These are phyloP conservation scores for Panus rudis DNA, from an alignment of 768 basidiomycete species.

Conservation along the genomic window DNA sequence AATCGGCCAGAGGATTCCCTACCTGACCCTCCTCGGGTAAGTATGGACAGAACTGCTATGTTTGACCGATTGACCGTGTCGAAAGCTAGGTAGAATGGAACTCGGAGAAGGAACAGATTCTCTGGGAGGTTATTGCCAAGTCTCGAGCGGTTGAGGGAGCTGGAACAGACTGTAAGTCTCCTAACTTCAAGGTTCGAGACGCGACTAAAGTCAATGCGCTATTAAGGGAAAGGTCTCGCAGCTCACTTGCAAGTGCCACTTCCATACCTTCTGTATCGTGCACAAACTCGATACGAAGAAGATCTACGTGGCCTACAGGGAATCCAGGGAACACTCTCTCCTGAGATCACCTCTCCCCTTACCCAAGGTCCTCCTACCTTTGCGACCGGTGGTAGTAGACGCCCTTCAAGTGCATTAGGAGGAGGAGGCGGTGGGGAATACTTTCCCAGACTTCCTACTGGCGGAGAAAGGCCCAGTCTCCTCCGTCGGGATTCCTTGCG, in stretches of 20 bases:
- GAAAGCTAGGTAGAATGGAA: conserved; percentile 73
- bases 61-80: conserved; percentile 1
- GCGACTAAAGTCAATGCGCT: not conserved
- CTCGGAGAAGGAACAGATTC: conserved; percentile 71
- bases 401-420: conserved; percentile 7
- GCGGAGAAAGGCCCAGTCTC: conserved; percentile 7
- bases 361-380: conserved; percentile 1
- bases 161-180: conserved; percentile 69
- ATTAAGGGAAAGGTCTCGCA: conserved; percentile 75
- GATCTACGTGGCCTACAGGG: conserved; percentile 75
- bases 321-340: conserved; percentile 55
- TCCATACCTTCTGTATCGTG: conserved; percentile 79
- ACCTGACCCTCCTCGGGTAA: conserved; percentile 62
- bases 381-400: conserved; percentile 6
- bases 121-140: conserved; percentile 83
- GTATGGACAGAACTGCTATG: conserved; percentile 19
- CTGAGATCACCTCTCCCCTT: conserved; percentile 33
- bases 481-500: conserved; percentile 13
- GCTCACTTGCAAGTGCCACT: conserved; percentile 74
- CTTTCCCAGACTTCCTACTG: conserved; percentile 9
- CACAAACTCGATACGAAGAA: conserved; percentile 79
- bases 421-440: conserved; percentile 20
- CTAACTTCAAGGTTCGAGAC: not conserved
- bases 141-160: conserved; percentile 67
- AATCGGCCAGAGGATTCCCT: conserved; percentile 66